Evolutionary conservation across 2,329 filamentous ascomycete genomes (phyloP), one percentile per base, ranked within the genome.

Genomic region (Mycosphaerella sp.): DNA sequence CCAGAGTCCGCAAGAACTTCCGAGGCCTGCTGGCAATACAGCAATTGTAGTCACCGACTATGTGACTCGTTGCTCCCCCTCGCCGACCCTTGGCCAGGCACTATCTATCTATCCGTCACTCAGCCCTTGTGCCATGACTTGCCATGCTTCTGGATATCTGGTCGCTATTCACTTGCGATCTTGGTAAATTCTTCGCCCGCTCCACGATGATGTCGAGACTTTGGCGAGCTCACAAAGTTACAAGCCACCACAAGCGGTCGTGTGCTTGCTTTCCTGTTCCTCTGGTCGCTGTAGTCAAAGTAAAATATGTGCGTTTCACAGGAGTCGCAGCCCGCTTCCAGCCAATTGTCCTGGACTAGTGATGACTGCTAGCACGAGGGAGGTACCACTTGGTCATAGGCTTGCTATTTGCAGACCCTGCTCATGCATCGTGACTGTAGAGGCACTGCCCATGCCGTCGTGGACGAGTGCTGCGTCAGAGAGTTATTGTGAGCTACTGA

Each of bases 201-300:
- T 17, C 21, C 27, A 18, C 41, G 21, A 13, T 21, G 12, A 8
- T 8, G 17, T 12, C 10, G n/a, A 35, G 34, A 35, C 27, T 42
- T 17, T 35, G 8, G 8, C 30, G 37, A 42, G 9, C 30, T 36
- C 6, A 13, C 18, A 49, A 41, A 32, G 14, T n/a, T 35, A 56
- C 43, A 56, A 50, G 50, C 50, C 53, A 56, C 53, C 46, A 50
- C 53, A 44, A 45, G 53, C 50, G 68, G 7, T 71, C 64, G 69
- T 71, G 52, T 58, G 59, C 55, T 49, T 58, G 58, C 58, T 40
- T 56, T 52, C 52, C 46, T 46, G 51, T 42, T 50, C 44, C 40
- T 37, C 18, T 41, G 21, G 39, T 17, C 14, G 25, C 36, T 35
- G 36, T 43, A 39, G 52, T 30, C 42, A 32, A 44, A 36, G 16